Conservation (phyloP, 345 rosid genomes). For the Boechera divaricarpa region DNA sequence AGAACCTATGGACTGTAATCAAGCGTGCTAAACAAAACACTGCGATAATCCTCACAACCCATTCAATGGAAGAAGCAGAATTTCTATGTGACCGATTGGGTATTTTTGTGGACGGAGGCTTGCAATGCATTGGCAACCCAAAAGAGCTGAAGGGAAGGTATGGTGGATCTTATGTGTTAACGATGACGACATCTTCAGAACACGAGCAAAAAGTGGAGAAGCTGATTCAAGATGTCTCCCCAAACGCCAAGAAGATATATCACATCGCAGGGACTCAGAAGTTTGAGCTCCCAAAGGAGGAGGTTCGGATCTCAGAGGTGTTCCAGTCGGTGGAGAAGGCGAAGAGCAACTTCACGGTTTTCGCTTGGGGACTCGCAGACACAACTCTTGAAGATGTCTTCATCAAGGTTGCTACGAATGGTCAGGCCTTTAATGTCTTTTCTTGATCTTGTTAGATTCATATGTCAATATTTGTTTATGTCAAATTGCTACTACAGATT, state of each 20-base stretch:
- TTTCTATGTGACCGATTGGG: constrained; percentile 87
- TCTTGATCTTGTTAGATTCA: constrained; percentile 47
- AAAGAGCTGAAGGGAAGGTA: constrained; percentile 89
- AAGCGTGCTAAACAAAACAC: constrained; percentile 77
- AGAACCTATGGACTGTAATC: constrained; percentile 84
- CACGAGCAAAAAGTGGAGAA: constrained; percentile 72
- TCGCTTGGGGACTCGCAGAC: constrained; percentile 95
- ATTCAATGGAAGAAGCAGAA: constrained; percentile 99
- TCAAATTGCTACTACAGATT: constrained; percentile 1
- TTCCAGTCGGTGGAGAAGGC: constrained; percentile 86
- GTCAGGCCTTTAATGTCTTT: constrained; percentile 58
- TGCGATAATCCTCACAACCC: constrained; percentile 94
- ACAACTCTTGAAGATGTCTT: constrained; percentile 97
- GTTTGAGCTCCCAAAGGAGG: constrained; percentile 87
- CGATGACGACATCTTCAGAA: constrained; percentile 73
- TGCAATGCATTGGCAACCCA: constrained; percentile 96
- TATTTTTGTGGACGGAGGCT: constrained; percentile 80
- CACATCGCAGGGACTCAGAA: constrained; percentile 93
- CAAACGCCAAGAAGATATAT: constrained; percentile 73
- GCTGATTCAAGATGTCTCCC: constrained; percentile 64
- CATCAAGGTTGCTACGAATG: constrained; percentile 80
- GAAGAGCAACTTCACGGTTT: constrained; percentile 71
- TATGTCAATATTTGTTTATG: constrained; percentile 29
- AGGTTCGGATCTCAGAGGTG: constrained; percentile 73
- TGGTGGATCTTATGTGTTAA: constrained; percentile 85